Evolutionary conservation across 2,329 filamentous ascomycete species (phyloP), one percentile per base, ranked within the genome.

Genomic region (Colletotrichum horii): DNA sequence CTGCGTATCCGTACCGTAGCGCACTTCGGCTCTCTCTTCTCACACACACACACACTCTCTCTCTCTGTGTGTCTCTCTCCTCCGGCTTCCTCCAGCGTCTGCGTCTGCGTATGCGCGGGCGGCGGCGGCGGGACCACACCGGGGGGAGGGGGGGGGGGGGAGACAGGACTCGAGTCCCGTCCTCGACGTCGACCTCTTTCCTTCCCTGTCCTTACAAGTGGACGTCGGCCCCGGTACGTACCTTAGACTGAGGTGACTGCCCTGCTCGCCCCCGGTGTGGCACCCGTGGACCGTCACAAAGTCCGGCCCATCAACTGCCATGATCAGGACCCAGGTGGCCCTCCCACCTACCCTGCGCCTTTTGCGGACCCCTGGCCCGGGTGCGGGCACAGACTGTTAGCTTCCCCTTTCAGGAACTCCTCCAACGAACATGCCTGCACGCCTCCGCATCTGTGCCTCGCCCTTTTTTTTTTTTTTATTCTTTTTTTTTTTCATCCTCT

Each of bases 371-470:
- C 76, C 74, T 76, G 74, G 66, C 26, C 72, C 55, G 52, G 30
- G 64, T 70, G 69, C 75, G 66, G 74, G 76, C 76, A 77, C 76
- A 77, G 70, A 71, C 74, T 67, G 66, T 56, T 76, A 74, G 66
- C 74, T 76, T 76, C 76, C 74, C 76, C 62, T 74, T 77, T 77
- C 55, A 75, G 70, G 70, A 76, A 76, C 69, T 60, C 32, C 64
- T 75, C 24, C 75, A 60, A 75, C 71, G 72, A 77, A 66, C 55
- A 75, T 75, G 74, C 76, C 62, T 77, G 74, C 55, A 38, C 52
- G 55, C 43, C 76, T 77, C 74, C 70, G 74, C 74, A 77, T 75
- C 60, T 76, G 60, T 66, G 70, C 73, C 64, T 62, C 22, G 19
- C 58, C 22, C 34, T 52, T 26, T 78, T 69, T 43, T 71, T 71